Percentiles rank a stretch among this genome's conserved stretches.
phyloP scores from a whole-genome alignment of 768 basidiomycete genomes.

The Suillus alpinus region DNA sequence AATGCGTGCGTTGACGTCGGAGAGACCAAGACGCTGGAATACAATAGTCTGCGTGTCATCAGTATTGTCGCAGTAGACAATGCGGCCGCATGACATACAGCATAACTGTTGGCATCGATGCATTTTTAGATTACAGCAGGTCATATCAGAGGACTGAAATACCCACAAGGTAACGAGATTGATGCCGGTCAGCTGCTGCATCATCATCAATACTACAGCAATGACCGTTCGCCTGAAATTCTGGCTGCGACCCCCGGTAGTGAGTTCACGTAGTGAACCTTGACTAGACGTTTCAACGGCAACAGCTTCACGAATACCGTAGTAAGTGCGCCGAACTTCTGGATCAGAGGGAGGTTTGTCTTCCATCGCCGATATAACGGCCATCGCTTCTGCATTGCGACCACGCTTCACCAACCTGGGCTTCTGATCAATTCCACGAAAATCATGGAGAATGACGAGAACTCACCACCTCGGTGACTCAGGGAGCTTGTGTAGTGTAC shows the following conservation, averaged over 20 bases:
- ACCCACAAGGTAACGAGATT: conserved; percentile 28
- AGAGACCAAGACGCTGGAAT: conserved; percentile 22
- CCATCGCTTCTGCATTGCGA: conserved; percentile 36
- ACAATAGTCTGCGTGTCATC: conserved; percentile 10
- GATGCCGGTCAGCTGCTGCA: conserved; percentile 34
- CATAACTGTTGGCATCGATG: conserved; percentile 8
- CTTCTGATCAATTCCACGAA: not conserved
- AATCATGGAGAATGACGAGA: not conserved
- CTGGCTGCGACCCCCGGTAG: conserved; percentile 37
- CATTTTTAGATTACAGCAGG: not conserved
- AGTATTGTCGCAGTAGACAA: not conserved
- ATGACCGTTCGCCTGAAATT: conserved; percentile 33
- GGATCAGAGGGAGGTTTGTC: conserved; percentile 32
- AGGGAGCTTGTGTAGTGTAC: conserved; percentile 23
- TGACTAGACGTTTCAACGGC: conserved; percentile 22
- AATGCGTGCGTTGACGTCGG: conserved; percentile 22
- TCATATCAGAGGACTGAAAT: not conserved
- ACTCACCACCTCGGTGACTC: conserved; percentile 34
- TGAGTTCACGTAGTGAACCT: conserved; percentile 33
- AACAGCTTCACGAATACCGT: conserved; percentile 38
- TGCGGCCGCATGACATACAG: conserved; percentile 3
- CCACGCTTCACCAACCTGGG: conserved; percentile 21
- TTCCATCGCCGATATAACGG: conserved; percentile 41
- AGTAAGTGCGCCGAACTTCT: conserved; percentile 32
- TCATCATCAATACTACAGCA: conserved; percentile 19